Evolutionary conservation across 192 early-diverging fungal species (phyloP), one percentile per base, ranked within the genome.

Genomic region (Entomortierella beljakovae): DNA sequence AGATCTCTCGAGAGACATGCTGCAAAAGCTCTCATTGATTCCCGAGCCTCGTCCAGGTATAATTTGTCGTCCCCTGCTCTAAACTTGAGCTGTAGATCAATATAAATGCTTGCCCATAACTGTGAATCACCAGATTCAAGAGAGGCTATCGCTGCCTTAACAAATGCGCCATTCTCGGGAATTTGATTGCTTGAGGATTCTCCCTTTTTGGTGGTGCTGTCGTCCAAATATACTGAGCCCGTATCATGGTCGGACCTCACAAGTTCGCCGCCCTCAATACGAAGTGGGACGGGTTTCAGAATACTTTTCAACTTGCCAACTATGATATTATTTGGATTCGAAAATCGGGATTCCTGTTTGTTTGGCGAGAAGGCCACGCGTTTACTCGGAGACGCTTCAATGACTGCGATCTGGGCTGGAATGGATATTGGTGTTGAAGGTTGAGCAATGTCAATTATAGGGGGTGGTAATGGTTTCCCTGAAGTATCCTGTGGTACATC

Each of bases 351-450:
- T 23, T 59, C 57, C 43, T 56, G 71, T 40, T 61, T 74, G 57
- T 66, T 60, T 18, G 71, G 71, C 0, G 71, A 74, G 23, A 74
- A 74, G 1, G 58, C 62, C 11, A 74, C 71, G 7, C 71, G 71
- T n/a, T 66, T 60, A 3, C 54, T 64, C 6, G 71, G 71, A 2
- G 71, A 74, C 22, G 63, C 71, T 6, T 51, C 48, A 2, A 74
- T 58, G 26, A 74, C 31, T 13, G 64, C 64, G 22, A 74, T 61
- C 42, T 74, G 71, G 1, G 71, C 63, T 20, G 71, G 71, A 31
- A 74, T 74, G 6, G 64, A 23, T 2, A 50, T 22, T 9, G 63
- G 48, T 16, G 20, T 56, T 9, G 42, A 16, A 20, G 32, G 46
- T 37, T 10, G 0, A 20, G 11, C 31, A 57, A 33, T 57, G 7